Evolutionary conservation across 331 rosid genomes (phyloP), one percentile per base, ranked within the genome.

Genomic region (Quercus tomentella): DNA sequence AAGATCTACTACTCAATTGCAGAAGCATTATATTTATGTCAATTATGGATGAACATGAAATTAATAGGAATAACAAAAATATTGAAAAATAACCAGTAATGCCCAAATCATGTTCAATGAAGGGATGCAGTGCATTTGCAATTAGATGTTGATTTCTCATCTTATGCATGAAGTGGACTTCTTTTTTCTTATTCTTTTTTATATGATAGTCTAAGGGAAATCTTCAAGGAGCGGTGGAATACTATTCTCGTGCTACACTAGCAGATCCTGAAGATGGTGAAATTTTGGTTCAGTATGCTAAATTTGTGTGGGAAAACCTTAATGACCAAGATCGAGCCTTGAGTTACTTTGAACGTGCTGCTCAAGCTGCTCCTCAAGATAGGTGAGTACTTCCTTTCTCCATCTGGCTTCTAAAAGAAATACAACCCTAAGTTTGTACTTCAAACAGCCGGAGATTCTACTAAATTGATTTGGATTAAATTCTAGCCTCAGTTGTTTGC

Each of bases 211-310:
- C 91, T 23, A 91, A 88, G 72, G 98, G 97, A 70, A 94, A 90
- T 51, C 88, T 86, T 71, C 76, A 74, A 67, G 92, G 84, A 70
- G 97, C 98, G 20, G 98, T 89, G 86, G 94, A 93, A 5, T 94
- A 90, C 85, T 88, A 83, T 83, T 81, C 79, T 58, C 94, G 88
- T 0, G 88, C 97, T 68, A 87, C 93, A 43, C 74, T 84, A 49
- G 94, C 91, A 18, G 90, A 89, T 80, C 97, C 98, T 35, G 80
- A 79, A 75, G 96, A 93, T 80, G 92, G 93, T 75, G 98, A 92
- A 79, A 75, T 71, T 80, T 76, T 87, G 83, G 25, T 76, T 77
- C 82, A 83, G 77, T 93, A 90, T 90, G 99, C 97, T 33, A 86
- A 85, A 80, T 77, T 93, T 79, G 80, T 86, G 56, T 93, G 97